phyloP scores from a whole-genome alignment of 2,329 filamentous ascomycete species.

The Aspergillus latus region DNA sequence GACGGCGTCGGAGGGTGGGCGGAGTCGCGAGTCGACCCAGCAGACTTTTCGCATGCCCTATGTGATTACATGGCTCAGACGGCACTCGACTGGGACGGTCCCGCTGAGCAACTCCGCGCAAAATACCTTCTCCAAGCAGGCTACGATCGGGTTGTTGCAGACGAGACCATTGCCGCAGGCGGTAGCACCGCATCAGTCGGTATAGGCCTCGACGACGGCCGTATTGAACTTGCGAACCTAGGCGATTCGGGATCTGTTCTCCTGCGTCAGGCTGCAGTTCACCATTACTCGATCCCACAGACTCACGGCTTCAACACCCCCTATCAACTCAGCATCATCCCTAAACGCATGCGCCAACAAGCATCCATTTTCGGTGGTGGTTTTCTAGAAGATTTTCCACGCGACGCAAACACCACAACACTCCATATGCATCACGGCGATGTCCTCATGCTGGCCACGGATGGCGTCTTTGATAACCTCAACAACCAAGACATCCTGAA shows the following conservation, averaged over 20 bases:
- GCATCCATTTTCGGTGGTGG: constrained; percentile 80
- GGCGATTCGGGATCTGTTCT: constrained; percentile 94
- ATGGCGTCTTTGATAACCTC: constrained; percentile 95
- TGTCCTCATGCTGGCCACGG: constrained; percentile 88
- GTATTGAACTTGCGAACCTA: constrained; percentile 84
- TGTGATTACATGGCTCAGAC: constrained; percentile 88
- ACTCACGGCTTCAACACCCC: constrained; percentile 98
- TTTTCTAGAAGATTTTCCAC: constrained; percentile 78
- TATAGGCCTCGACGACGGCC: constrained; percentile 69
- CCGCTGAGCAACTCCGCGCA: constrained; percentile 52
- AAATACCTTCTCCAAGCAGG: constrained; percentile 75
- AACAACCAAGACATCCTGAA: constrained; percentile 85
- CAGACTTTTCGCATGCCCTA: constrained; percentile 90
- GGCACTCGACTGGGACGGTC: constrained; percentile 58
- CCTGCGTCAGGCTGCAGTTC: constrained; percentile 79
- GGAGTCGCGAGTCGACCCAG: constrained; percentile 87
- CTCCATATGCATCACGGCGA: constrained; percentile 84
- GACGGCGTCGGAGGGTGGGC: constrained; percentile 96
- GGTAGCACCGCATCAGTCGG: constrained; percentile 90
- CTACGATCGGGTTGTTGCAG: constrained; percentile 76
- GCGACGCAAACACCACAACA: constrained; percentile 76
- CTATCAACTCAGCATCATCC: constrained; percentile 87
- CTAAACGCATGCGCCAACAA: constrained; percentile 73
- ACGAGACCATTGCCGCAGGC: constrained; percentile 72
- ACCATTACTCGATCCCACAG: constrained; percentile 79